A percentile compares a stretch with the other conserved stretches of the same genome.
These are phyloP conservation scores for Grammothele lineata DNA, from an alignment of 768 basidiomycete genomes.

Conservation along the genomic window DNA sequence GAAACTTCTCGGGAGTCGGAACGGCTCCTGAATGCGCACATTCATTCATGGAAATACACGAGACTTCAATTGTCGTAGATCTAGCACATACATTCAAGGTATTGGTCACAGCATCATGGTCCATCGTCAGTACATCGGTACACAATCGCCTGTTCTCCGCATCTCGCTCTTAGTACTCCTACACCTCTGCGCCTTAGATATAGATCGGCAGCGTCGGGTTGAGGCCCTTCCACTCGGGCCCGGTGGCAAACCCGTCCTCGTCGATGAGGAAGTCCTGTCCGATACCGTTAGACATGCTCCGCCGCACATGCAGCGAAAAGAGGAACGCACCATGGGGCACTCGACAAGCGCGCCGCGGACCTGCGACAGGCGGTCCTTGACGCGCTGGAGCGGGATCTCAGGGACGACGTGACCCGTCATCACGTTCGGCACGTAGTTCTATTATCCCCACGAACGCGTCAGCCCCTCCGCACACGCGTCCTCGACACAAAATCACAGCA, in stretches of 20 bases:
- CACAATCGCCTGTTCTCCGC: too few species aligned
- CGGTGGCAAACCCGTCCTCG: slow-evolving; percentile 64
- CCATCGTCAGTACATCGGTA: too few species aligned
- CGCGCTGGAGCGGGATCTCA: slow-evolving; percentile 56
- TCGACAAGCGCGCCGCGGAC: slow-evolving; percentile 75
- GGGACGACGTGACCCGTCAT: slow-evolving; percentile 80
- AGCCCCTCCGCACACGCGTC: neutral
- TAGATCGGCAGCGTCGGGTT: slow-evolving; percentile 81
- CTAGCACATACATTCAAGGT: too few species aligned
- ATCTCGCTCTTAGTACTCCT: too few species aligned
- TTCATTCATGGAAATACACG: too few species aligned
- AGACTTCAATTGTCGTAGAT: too few species aligned
- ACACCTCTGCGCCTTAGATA: too few species aligned
- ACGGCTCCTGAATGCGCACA: too few species aligned
- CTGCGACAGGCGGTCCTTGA: slow-evolving; percentile 71
- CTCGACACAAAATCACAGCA: slow-evolving; percentile 20
- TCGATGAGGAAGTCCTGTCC: slow-evolving; percentile 81
- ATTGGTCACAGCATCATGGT: too few species aligned
- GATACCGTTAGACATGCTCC: slow-evolving; percentile 5
- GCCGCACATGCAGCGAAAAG: slow-evolving; percentile 4
- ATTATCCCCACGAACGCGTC: neutral
- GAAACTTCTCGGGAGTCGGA: too few species aligned
- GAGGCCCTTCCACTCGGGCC: slow-evolving; percentile 67
- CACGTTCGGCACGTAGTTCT: slow-evolving; percentile 73
- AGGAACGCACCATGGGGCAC: slow-evolving; percentile 53